phyloP scores from a whole-genome alignment of 1,139 yeast genomes.

The Lodderomyces beijingensis region DNA sequence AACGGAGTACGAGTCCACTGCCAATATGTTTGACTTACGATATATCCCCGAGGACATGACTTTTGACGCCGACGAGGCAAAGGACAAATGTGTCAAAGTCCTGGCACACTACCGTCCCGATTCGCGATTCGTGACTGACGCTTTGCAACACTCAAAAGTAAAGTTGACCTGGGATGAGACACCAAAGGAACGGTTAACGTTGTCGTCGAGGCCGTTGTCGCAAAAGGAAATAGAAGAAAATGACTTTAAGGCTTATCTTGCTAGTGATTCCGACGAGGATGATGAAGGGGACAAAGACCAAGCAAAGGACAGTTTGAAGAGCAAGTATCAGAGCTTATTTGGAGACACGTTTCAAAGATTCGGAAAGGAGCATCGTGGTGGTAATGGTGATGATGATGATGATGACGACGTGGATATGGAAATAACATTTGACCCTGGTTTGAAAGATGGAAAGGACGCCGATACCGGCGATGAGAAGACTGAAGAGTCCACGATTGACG shows the following conservation, averaged over 20 bases:
- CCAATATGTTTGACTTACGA: constrained; percentile 87
- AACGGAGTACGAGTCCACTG: constrained; percentile 92
- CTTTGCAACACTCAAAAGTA: constrained; percentile 89
- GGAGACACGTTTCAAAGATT: constrained; percentile 40
- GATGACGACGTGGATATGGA: constrained; percentile 87
- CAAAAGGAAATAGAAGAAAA: constrained; percentile 91
- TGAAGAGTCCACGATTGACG: constrained; percentile 78
- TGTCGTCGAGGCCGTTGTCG: constrained; percentile 77
- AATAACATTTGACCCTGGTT: constrained; percentile 90
- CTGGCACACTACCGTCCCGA: constrained; percentile 83
- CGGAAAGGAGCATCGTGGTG: constrained; percentile 36
- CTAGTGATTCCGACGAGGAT: constrained; percentile 66
- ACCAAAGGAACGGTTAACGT: constrained; percentile 80
- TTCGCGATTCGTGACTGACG: constrained; percentile 79
- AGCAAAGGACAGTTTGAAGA: constrained; percentile 29
- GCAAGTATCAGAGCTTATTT: constrained; percentile 63
- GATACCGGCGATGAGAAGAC: constrained; percentile 31
- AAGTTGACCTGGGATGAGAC: constrained; percentile 98
- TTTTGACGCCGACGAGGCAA: constrained; percentile 68
- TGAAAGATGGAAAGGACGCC: constrained; percentile 42
- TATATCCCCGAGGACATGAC: constrained; percentile 90
- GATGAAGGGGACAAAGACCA: constrained; percentile 9
- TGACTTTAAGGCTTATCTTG: constrained; percentile 94
- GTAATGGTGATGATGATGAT: constrained; percentile 39
- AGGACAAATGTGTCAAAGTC: constrained; percentile 65